phyloP scores from a whole-genome alignment of 768 basidiomycete genomes.

The Trametes cubensis region DNA sequence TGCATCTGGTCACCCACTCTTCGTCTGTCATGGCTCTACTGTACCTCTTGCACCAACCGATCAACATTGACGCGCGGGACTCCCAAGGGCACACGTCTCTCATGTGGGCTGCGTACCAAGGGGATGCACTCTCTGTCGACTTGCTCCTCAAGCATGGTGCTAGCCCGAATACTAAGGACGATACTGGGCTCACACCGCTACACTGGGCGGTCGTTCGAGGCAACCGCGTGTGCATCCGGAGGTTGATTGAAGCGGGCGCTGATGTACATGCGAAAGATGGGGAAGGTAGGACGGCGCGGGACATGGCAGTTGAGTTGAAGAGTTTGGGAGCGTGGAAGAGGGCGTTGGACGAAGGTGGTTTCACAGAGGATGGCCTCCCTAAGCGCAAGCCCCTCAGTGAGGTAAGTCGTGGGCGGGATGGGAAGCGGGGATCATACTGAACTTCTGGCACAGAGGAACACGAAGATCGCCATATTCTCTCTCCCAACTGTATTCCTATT shows the following conservation, averaged over 20 bases:
- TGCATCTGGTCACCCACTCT: conserved; percentile 95
- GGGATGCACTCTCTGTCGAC: conserved; percentile 94
- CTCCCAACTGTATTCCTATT: conserved; percentile 81
- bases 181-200: conserved; percentile 81
- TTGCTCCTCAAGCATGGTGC: conserved; percentile 88
- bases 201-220: conserved; percentile 99
- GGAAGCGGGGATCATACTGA: neutral
- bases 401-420: conserved; percentile 41
- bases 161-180: conserved; percentile 73
- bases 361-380: conserved; percentile 73
- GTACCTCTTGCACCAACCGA: conserved; percentile 89
- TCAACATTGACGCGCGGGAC: conserved; percentile 89
- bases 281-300: conserved; percentile 84
- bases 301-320: conserved; percentile 95
- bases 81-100: conserved; percentile 90
- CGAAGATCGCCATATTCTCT: conserved; percentile 75
- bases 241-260: conserved; percentile 83
- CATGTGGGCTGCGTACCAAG: conserved; percentile 99
- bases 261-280: conserved; percentile 80
- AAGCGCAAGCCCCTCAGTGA: conserved; percentile 72
- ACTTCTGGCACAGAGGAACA: conserved; percentile 61
- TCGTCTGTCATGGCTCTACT: conserved; percentile 93
- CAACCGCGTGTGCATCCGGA: conserved; percentile 83
- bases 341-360: conserved; percentile 85
- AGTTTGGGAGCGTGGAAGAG: conserved; percentile 88